Conservation (phyloP, 78 protist species). For the Bigelowiella natans region DNA sequence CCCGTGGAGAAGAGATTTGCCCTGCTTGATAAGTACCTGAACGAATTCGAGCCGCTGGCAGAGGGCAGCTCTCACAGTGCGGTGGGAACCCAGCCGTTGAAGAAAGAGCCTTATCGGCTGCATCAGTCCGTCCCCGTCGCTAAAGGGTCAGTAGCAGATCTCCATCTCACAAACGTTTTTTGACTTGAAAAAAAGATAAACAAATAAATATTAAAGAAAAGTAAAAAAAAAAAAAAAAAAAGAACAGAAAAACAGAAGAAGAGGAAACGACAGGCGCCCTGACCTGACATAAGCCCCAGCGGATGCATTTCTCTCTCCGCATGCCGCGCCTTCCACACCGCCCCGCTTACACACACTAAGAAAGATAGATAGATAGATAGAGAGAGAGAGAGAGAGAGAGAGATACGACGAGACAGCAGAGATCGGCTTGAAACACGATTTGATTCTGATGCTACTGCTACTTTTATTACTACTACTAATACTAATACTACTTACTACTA, state of each 20-base stretch:
- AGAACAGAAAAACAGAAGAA: background rate
- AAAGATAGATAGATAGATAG: background rate
- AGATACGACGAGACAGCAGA: background rate
- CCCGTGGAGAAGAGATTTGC: background rate
- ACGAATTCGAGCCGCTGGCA: background rate
- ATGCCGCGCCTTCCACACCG: too few relatives aligned
- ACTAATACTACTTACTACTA: too few relatives aligned
- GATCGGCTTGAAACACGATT: background rate
- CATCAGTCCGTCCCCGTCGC: background rate
- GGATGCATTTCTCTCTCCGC: too few relatives aligned
- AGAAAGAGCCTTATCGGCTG: background rate
- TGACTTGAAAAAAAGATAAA: too few relatives aligned
- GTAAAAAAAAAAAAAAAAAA: background rate
- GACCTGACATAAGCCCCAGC: too few relatives aligned
- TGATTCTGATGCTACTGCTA: too few relatives aligned
- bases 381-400: background rate
- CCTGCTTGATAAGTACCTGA: background rate
- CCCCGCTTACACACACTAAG: too few relatives aligned
- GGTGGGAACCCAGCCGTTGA: background rate
- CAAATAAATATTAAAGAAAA: too few relatives aligned
- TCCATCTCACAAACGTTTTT: background rate
- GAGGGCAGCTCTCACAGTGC: background rate
- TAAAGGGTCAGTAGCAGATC: background rate
- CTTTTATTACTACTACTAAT: too few relatives aligned
- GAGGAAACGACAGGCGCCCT: background rate